Base-by-base conservation (phyloP, 2,329 filamentous ascomycete genomes). In the Cercospora sesami region DNA sequence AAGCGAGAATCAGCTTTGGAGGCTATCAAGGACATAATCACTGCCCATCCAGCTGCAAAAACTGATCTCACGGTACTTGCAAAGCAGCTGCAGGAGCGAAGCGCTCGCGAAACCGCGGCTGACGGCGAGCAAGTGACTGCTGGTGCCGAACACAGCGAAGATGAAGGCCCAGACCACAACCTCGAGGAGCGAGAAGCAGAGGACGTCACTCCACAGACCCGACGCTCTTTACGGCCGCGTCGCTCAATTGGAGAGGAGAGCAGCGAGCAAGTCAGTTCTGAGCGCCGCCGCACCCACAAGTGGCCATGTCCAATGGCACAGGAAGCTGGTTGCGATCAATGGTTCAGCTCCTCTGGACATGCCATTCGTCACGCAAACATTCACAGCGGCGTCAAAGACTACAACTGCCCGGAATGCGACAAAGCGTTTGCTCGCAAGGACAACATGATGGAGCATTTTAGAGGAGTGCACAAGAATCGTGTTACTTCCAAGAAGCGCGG, bases 391-490 rank as follows among this genome's bases (percentile, higher is more conserved):
- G 51, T 62, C 9, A 68, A 65, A 51, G 62, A 65, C 48, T 51
- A 61, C 31, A 33, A 51, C 9, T 68, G 66, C 42, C 66, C 66
- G 10, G 57, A 53, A n/a, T 68, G 66, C 51, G 58, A 64, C 48
- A 65, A 68, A 53, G 23, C 48, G 26, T 68, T 68, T 45, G 62
- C 66, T 23, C 66, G 66, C 18, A 60, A 68, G 10, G 66, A 68
- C 36, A 68, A 68, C 57, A 68, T 68, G 66, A 65, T 58, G 21
- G 62, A 68, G 63, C 66, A 68, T 55, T 60, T 60, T 16, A 62
- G 59, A 39, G 59, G 53, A 42, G 67, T 68, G n/a, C 67, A 68
- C 48, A 66, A 63, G 51, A 59, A 58, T 58, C 51, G 62, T 42
- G 30, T 58, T 7, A 31, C 58, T 30, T 58, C 63, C 5, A 48